These are phyloP conservation scores for Yamadazyma aaseri DNA, from an alignment of 1,139 yeast species.

Conservation along the genomic window DNA sequence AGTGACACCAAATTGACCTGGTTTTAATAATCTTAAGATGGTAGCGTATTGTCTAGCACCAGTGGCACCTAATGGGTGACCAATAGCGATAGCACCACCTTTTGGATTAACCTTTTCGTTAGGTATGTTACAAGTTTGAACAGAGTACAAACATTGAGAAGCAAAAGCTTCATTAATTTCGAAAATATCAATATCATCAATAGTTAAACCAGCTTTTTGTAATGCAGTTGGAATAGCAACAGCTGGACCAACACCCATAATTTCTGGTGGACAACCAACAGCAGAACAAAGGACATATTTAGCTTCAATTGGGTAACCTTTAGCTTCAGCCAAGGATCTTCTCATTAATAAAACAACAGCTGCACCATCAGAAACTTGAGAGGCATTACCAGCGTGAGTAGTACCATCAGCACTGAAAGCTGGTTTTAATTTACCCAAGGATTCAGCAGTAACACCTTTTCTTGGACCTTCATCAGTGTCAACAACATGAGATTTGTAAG, in stretches of 20 bases:
- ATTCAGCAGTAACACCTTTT: conserved; percentile 75
- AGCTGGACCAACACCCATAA: conserved; percentile 97
- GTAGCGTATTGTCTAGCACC: conserved; percentile 96
- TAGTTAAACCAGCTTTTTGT: conserved; percentile 58
- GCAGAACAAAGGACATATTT: conserved; percentile 74
- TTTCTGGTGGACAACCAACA: conserved; percentile 94
- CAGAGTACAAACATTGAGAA: conserved; percentile 83
- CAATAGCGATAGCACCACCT: conserved; percentile 96
- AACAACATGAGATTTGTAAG: conserved; percentile 46
- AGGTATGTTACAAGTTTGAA: conserved; percentile 66
- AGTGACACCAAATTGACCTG: conserved; percentile 84
- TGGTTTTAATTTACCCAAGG: conserved; percentile 73
- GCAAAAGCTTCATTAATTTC: conserved; percentile 98
- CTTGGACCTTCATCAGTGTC: conserved; percentile 91
- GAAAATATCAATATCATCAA: conserved; percentile 67
- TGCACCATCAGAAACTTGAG: conserved; percentile 95
- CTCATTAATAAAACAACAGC: conserved; percentile 85
- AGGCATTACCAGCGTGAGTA: conserved; percentile 94
- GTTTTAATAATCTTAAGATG: conserved; percentile 71
- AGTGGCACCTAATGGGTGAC: conserved; percentile 94
- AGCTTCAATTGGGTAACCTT: conserved; percentile 65
- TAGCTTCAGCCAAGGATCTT: conserved; percentile 79
- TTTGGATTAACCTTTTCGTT: conserved; percentile 75
- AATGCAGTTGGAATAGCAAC: conserved; percentile 85
- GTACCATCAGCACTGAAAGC: conserved; percentile 84